Conservation (phyloP, 1,284 basidiomycete species). For the Cutaneotrichosporon cyanovorans region DNA sequence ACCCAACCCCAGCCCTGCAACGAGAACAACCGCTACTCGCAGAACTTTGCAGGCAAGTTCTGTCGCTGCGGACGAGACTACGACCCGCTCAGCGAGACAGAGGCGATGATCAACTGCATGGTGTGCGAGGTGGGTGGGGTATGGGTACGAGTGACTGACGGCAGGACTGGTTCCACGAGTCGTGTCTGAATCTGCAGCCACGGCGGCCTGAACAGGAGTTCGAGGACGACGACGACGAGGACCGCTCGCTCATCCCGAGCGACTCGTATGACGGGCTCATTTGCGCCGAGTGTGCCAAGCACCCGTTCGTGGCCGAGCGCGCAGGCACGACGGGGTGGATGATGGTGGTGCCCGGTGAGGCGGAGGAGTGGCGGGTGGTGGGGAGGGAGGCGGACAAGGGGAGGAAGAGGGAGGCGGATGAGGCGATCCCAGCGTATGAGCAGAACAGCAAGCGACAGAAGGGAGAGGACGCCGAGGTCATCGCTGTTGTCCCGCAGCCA, state of each 20-base stretch:
- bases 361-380: slow-evolving; percentile 18
- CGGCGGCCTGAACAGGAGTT: slow-evolving; percentile 9
- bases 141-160: not conserved
- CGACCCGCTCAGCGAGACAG: slow-evolving; percentile 42
- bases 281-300: slow-evolving; percentile 31
- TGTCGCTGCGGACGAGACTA: slow-evolving; percentile 44
- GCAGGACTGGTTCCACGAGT: slow-evolving; percentile 43
- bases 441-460: no score
- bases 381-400: slow-evolving; percentile 8
- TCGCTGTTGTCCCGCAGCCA: not conserved
- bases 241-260: slow-evolving; percentile 34
- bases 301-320: slow-evolving; percentile 7
- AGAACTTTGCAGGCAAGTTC: slow-evolving; percentile 40
- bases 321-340: slow-evolving; percentile 40
- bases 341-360: slow-evolving; percentile 30
- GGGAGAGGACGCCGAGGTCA: no score
- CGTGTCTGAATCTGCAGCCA: slow-evolving; percentile 35
- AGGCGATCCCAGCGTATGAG: no score
- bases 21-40: slow-evolving; percentile 32
- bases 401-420: not conserved
- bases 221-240: slow-evolving; percentile 37
- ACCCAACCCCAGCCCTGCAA: slow-evolving; percentile 30
- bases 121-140: slow-evolving; percentile 38
- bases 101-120: slow-evolving; percentile 44
- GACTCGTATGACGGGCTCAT: slow-evolving; percentile 42